These are phyloP conservation scores for Cyclotella atomus DNA, from an alignment of 108 stramenopile species.

Conservation along the genomic window DNA sequence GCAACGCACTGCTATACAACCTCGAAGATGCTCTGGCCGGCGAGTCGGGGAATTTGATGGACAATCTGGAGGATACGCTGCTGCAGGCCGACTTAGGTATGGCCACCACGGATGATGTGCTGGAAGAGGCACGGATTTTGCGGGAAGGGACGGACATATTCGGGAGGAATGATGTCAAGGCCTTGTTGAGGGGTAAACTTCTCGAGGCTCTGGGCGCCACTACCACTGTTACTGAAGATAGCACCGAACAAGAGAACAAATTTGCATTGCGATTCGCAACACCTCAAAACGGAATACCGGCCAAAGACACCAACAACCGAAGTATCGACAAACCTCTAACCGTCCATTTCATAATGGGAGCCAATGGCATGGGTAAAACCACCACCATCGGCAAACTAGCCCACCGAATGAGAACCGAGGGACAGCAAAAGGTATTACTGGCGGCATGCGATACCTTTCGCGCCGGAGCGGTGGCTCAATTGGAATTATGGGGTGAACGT, in stretches of 20 bases:
- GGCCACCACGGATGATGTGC: slow-evolving; percentile 76
- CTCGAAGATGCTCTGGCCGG: slow-evolving; percentile 67
- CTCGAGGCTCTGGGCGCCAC: slow-evolving; percentile 69
- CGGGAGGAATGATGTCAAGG: slow-evolving; percentile 73
- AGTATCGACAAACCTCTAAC: slow-evolving; percentile 51
- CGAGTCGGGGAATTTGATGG: slow-evolving; percentile 53
- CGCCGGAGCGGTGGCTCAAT: slow-evolving; percentile 94
- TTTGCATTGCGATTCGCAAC: slow-evolving; percentile 69
- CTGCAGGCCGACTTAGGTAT: slow-evolving; percentile 85
- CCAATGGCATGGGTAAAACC: slow-evolving; percentile 95
- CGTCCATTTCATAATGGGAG: slow-evolving; percentile 82
- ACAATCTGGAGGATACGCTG: slow-evolving; percentile 75
- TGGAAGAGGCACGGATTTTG: slow-evolving; percentile 74
- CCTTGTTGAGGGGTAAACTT: slow-evolving; percentile 78
- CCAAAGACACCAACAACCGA: too few species aligned
- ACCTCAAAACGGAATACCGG: slow-evolving; percentile 14
- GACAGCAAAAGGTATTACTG: slow-evolving; percentile 84
- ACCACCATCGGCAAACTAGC: slow-evolving; percentile 97
- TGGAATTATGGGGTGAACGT: slow-evolving; percentile 89
- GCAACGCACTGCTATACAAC: slow-evolving; percentile 70
- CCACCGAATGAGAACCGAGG: slow-evolving; percentile 75
- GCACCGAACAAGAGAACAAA: slow-evolving; percentile 18
- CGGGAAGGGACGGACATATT: slow-evolving; percentile 54
- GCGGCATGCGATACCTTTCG: slow-evolving; percentile 97
- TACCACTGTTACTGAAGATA: background rate